A percentile compares a stretch with the other conserved stretches of the same genome.
Conservation (phyloP, 208 protist species). For the Leishmania guyanensis region DNA sequence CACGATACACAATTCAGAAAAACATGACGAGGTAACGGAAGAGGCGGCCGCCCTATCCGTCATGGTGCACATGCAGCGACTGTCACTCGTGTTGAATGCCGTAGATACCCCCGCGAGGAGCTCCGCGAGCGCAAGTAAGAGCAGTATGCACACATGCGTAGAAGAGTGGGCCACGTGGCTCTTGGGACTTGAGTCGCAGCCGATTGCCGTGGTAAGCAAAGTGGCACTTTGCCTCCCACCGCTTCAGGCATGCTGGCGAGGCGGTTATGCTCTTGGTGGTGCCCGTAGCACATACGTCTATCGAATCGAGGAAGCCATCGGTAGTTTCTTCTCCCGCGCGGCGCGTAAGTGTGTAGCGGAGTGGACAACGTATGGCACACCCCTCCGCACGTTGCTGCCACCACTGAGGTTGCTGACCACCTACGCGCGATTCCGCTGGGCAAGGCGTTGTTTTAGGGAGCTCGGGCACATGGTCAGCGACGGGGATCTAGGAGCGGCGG, state of each 20-base stretch:
- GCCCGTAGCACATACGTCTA: not conserved
- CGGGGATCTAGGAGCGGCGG: not conserved
- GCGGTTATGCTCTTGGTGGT: not conserved
- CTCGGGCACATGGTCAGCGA: not conserved
- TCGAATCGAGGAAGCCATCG: slow-evolving; percentile 1
- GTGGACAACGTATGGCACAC: slow-evolving; percentile 6
- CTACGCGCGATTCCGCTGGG: slow-evolving; percentile 12
- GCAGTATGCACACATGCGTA: not conserved
- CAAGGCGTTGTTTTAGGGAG: slow-evolving; percentile 2
- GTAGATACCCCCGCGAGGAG: not conserved
- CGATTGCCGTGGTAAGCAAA: slow-evolving; percentile 2
- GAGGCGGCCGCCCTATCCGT: not conserved
- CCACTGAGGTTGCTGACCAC: slow-evolving; percentile 9
- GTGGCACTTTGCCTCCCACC: not conserved
- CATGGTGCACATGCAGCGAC: slow-evolving; percentile 8
- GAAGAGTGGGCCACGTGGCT: slow-evolving; percentile 5
- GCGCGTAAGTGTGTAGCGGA: not conserved
- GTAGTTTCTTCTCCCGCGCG: not conserved
- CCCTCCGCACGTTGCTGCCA: slow-evolving; percentile 5
- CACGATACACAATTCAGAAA: not conserved
- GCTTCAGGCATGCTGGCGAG: slow-evolving; percentile 5
- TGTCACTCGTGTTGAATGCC: slow-evolving; percentile 2
- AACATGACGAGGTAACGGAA: not conserved
- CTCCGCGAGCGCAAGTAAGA: not conserved
- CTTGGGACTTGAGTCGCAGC: not conserved